phyloP scores from a whole-genome alignment of 2,329 filamentous ascomycete species.

The Teratosphaeria nubilosa region DNA sequence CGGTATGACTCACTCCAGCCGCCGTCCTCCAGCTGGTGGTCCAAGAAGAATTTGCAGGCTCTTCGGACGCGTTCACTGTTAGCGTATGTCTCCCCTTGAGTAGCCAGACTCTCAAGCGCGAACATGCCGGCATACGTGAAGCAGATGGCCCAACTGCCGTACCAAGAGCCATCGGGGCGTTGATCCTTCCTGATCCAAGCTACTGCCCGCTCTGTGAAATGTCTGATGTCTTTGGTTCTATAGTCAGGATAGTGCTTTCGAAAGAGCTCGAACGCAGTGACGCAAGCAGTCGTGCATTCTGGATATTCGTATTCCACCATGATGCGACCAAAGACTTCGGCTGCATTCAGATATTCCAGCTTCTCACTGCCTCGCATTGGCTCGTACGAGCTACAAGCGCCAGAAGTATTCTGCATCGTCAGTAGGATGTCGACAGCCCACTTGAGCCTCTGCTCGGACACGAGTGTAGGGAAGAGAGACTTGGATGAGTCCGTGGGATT shows the following conservation, averaged over 20 bases:
- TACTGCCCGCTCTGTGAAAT: conserved; percentile 63
- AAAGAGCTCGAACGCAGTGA: conserved; percentile 80
- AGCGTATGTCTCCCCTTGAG: conserved; percentile 69
- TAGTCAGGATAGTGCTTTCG: conserved; percentile 72
- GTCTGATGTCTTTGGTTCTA: conserved; percentile 61
- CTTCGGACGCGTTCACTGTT: conserved; percentile 61
- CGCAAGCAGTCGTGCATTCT: conserved; percentile 90
- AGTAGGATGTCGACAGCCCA: conserved; percentile 86
- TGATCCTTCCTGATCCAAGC: conserved; percentile 75
- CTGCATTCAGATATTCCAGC: conserved; percentile 82
- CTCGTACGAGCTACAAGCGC: conserved; percentile 87
- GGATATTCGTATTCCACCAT: conserved; percentile 99
- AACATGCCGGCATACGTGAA: conserved; percentile 98
- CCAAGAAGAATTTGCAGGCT: conserved; percentile 77
- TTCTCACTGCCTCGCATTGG: conserved; percentile 64
- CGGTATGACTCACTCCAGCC: conserved; percentile 95
- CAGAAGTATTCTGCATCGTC: conserved; percentile 78
- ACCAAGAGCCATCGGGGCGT: conserved; percentile 80
- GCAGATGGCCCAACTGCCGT: conserved; percentile 95
- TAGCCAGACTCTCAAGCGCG: conserved; percentile 74
- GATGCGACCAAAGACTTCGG: conserved; percentile 91
- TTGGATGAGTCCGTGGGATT: conserved; percentile 27
- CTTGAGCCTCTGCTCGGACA: conserved; percentile 68
- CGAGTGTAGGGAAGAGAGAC: conserved; percentile 52
- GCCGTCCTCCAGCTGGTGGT: conserved; percentile 76